Evolutionary conservation across 2,329 filamentous ascomycete genomes (phyloP), one percentile per base, ranked within the genome.

Genomic region (Aspergillus sp.): DNA sequence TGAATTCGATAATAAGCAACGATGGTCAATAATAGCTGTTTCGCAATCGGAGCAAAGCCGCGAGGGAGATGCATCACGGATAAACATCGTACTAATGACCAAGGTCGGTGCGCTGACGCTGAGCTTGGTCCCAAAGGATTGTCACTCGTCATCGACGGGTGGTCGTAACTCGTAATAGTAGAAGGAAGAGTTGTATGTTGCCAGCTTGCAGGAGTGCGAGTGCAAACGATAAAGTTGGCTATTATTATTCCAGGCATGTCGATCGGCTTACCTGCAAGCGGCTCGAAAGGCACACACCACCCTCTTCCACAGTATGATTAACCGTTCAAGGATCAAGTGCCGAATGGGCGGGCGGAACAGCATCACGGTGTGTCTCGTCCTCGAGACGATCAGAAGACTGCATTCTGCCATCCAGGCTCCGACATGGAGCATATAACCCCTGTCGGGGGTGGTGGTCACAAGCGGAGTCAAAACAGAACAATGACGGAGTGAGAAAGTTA

Each of bases 211-310:
- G 19, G 44, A 15, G n/a, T 5, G 5, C 44, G 11, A n/a, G 21
- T 47, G 31, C 43, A 47, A 48, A 37, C 25, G 21, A 53, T 17
- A 17, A 19, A 40, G 21, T 11, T 40, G 31, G 19, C 33, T 25
- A 39, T 39, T 25, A 31, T 44, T 25, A 39, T 39, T 25, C 41
- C 33, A 53, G 12, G n/a, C 25, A 21, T 58, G 56, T 55, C 52
- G 56, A 58, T 55, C 56, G 46, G 56, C 41, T 51, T 58, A 55
- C 56, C 50, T 57, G 27, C 46, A 55, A 27, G 33, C 51, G 39
- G 25, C 31, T 45, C 40, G 17, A 55, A 47, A 41, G 14, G 52
- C 37, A 33, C 39, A 47, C 33, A 27, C 46, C 43, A 35, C 23
- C 17, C 17, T n/a, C 33, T 31, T 46, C 11, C 12, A 55, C 15